Conservation (phyloP, 2,329 filamentous ascomycete genomes). For the Orbilia blumenaviensis region DNA sequence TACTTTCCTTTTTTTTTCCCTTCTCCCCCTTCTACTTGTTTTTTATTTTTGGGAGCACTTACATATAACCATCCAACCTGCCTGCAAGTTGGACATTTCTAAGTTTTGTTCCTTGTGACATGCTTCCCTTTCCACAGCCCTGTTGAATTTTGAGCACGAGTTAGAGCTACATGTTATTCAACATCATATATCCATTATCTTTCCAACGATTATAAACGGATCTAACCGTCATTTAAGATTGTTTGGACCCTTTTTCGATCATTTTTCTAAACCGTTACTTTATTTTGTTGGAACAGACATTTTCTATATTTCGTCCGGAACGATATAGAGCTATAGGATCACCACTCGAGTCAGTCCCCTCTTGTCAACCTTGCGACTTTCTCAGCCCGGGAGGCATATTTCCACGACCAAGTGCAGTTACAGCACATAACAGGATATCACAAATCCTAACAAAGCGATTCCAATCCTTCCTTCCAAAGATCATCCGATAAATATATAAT, state of each 20-base stretch:
- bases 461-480: slow-evolving; percentile 35
- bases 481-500: background rate
- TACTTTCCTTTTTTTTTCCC: slow-evolving; percentile 12
- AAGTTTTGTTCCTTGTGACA: slow-evolving; percentile 43
- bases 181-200: slow-evolving; percentile 16
- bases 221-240: slow-evolving; percentile 21
- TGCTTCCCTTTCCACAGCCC: slow-evolving; percentile 34
- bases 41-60: slow-evolving; percentile 48
- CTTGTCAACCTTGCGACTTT: slow-evolving; percentile 8
- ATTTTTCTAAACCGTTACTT: slow-evolving; percentile 35
- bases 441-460: slow-evolving; percentile 50
- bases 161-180: slow-evolving; percentile 40
- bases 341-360: background rate
- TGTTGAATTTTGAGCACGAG: slow-evolving; percentile 39
- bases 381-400: slow-evolving; percentile 39
- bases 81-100: slow-evolving; percentile 19
- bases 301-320: slow-evolving; percentile 53
- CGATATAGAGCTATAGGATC: slow-evolving; percentile 42
- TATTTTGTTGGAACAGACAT: slow-evolving; percentile 44
- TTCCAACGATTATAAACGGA: slow-evolving; percentile 7
- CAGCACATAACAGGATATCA: slow-evolving; percentile 25
- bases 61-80: slow-evolving; percentile 52
- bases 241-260: slow-evolving; percentile 32
- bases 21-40: background rate
- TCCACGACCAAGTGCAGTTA: slow-evolving; percentile 29